Percentiles rank a stretch among this genome's conserved stretches.
Conservation (phyloP, 495 filamentous ascomycete species). For the Tuber umbilicatum region DNA sequence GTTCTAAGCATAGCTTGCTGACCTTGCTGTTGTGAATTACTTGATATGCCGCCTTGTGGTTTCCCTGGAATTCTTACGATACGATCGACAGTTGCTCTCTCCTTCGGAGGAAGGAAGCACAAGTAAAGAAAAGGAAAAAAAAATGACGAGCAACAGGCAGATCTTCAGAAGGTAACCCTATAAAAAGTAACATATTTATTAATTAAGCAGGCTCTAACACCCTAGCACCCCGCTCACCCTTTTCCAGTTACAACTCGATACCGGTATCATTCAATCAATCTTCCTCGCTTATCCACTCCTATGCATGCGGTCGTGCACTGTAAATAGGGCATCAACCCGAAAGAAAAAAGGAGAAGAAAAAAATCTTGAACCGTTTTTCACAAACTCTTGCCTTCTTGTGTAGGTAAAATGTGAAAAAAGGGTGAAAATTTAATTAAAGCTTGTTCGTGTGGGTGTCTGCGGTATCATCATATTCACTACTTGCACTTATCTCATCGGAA, state of each 20-base stretch:
- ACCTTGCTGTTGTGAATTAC: not conserved
- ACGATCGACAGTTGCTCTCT: not conserved
- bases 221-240: not conserved
- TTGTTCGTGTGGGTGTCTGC: not conserved
- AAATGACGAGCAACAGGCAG: not conserved
- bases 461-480: not conserved
- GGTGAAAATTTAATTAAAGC: not conserved
- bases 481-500: not conserved
- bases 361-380: not conserved
- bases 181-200: slow-evolving; percentile 6
- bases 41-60: not conserved
- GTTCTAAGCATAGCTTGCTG: not conserved
- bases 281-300: slow-evolving; percentile 17
- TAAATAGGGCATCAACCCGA: slow-evolving; percentile 22
- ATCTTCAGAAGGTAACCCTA: not conserved
- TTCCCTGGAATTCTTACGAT: not conserved
- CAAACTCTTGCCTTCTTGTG: not conserved
- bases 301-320: slow-evolving; percentile 11
- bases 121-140: not conserved
- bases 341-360: not conserved
- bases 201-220: not conserved
- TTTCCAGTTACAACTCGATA: not conserved
- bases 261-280: slow-evolving; percentile 7
- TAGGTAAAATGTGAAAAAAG: not conserved
- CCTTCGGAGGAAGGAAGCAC: not conserved